Percentiles rank a stretch among this genome's conserved stretches.
Evolutionary conservation across 2,329 filamentous ascomycete species (phyloP).

Genomic region (Diaporthe caulivora): DNA sequence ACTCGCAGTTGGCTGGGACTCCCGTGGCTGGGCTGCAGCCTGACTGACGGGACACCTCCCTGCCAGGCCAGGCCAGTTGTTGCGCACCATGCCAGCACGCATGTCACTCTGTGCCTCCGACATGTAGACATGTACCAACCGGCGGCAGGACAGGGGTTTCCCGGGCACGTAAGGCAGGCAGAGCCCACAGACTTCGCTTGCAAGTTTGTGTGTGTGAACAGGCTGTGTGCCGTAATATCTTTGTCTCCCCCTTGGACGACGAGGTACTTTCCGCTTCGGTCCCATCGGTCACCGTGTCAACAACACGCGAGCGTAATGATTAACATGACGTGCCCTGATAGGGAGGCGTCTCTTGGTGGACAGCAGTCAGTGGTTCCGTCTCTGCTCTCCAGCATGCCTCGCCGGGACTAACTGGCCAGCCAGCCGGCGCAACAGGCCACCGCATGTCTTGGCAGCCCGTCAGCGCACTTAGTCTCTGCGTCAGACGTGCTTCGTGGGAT

Average conservation of each 20-base stretch:
- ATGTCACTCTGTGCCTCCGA: constrained; percentile 18
- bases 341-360: background rate
- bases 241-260: background rate
- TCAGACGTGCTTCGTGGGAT: constrained; percentile 26
- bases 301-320: too few species aligned
- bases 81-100: background rate
- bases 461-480: constrained; percentile 12
- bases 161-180: constrained; percentile 36
- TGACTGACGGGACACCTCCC: constrained; percentile 30
- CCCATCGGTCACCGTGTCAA: background rate
- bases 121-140: constrained; percentile 17
- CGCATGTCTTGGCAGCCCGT: constrained; percentile 26
- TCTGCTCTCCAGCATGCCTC: too few species aligned
- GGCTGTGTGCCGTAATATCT: background rate
- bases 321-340: background rate
- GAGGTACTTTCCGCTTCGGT: background rate
- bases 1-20: constrained; percentile 35
- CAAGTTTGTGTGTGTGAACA: constrained; percentile 3
- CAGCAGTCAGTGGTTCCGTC: background rate
- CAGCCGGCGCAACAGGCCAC: constrained; percentile 15
- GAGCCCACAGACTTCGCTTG: constrained; percentile 30
- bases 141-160: constrained; percentile 32
- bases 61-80: background rate
- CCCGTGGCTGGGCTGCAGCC: constrained; percentile 29
- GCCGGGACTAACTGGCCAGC: too few species aligned